Evolutionary conservation across 768 basidiomycete species (phyloP), one percentile per base, ranked within the genome.

Genomic region (Cubamyces sp.): DNA sequence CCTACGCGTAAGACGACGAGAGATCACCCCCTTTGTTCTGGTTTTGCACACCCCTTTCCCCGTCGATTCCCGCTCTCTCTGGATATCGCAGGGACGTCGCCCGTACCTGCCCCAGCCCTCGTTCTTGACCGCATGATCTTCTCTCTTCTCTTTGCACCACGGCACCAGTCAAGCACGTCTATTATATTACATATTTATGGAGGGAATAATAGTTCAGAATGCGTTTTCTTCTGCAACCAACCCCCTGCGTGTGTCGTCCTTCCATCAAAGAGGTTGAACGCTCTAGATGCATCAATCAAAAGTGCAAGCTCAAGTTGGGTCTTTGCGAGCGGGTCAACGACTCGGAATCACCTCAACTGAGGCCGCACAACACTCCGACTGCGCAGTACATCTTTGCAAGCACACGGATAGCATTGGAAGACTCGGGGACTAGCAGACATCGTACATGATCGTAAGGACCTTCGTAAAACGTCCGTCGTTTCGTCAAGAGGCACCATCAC

Each of bases 141-240:
- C 21, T 37, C 56, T 57, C 23, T 37, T 39, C 16, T 39, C 12
- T n/a, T 18, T 42, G 40, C 42, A 58, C 46, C 40, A 40, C 40
- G 37, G 37, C 48, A 5, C 4, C 34, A 34, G 9, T 34, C 34
- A 34, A 34, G 34, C 23, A 34, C 57, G 53, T 37, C 28, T 56
- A 40, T 40, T 59, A 54, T 57, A 46, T 55, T 54, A 49, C 62
- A 30, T 64, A 61, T 63, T 57, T 64, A 60, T 60, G 57, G 52
- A 51, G 55, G 52, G 56, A 54, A 58, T 49, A 42, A 46, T 57
- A 12, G 23, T 47, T 43, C 26, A 56, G 37, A 37, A 21, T 25
- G 37, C 30, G 21, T 25, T 18, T 48, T 37, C 37, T 41, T 34
- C 34, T 34, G 34, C 34, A 11, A 34, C 34, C 6, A 5, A 34